A percentile compares a stretch with the other conserved stretches of the same genome.
Conservation (phyloP, 768 basidiomycete genomes). For the Crucibulum laeve region DNA sequence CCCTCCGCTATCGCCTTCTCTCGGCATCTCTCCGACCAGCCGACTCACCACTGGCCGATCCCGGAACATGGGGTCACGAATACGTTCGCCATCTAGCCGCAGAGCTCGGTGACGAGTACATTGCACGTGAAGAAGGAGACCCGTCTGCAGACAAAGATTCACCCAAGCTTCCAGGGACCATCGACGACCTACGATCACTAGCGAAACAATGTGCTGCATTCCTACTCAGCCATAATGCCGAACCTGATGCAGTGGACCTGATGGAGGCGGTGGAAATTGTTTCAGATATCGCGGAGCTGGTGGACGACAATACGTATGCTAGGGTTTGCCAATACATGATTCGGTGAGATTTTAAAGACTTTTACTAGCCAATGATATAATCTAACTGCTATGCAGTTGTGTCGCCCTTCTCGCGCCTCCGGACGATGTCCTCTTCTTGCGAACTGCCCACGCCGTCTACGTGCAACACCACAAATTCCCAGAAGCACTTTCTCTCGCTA, state of each 20-base stretch:
- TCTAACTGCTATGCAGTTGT: slow-evolving; percentile 43
- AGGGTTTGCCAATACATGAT: slow-evolving; percentile 98
- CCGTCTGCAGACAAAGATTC: slow-evolving; percentile 18
- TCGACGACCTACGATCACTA: slow-evolving; percentile 72
- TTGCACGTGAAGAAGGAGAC: slow-evolving; percentile 51
- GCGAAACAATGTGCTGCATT: slow-evolving; percentile 86
- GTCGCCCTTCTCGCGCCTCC: slow-evolving; percentile 89
- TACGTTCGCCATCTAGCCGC: slow-evolving; percentile 96
- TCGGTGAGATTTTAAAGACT: slow-evolving; percentile 44
- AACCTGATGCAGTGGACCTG: slow-evolving; percentile 96
- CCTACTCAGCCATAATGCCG: slow-evolving; percentile 90
- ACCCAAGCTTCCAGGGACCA: slow-evolving; percentile 47
- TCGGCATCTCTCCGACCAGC: slow-evolving; percentile 65
- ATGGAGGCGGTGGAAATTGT: slow-evolving; percentile 92
- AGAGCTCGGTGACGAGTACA: slow-evolving; percentile 93
- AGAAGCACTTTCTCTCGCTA: slow-evolving; percentile 83
- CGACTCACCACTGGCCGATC: slow-evolving; percentile 71
- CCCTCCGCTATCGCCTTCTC: slow-evolving; percentile 87
- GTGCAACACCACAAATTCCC: slow-evolving; percentile 84
- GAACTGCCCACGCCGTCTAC: slow-evolving; percentile 86
- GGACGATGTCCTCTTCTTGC: slow-evolving; percentile 87
- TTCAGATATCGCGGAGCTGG: slow-evolving; percentile 65
- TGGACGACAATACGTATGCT: slow-evolving; percentile 83
- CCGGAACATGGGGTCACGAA: slow-evolving; percentile 99
- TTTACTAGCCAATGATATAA: not conserved